Conservation (phyloP, 1,284 basidiomycete genomes). For the Cutaneotrichosporon spelunceum region DNA sequence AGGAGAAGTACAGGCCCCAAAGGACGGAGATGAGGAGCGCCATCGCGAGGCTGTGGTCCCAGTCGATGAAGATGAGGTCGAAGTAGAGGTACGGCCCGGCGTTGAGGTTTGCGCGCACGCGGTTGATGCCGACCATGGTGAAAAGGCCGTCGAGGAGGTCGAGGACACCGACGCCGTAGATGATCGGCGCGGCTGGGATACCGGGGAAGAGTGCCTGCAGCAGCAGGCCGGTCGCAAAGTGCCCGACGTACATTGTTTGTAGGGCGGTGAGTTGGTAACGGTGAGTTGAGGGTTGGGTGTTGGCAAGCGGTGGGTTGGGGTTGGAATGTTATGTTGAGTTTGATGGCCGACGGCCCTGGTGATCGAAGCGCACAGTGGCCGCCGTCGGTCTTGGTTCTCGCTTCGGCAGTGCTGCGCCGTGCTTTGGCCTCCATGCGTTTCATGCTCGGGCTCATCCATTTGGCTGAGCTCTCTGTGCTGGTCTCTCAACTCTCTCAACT, state of each 20-base stretch:
- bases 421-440: no score
- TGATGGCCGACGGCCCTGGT: no score
- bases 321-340: no score
- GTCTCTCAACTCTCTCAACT: no score
- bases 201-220: slow-evolving; percentile 62
- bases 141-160: slow-evolving; percentile 6
- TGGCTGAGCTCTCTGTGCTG: no score
- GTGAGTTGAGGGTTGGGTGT: no score
- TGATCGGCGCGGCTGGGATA: not conserved
- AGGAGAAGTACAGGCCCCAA: not conserved
- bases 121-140: slow-evolving; percentile 1
- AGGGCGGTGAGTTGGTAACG: no score
- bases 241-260: slow-evolving; percentile 8
- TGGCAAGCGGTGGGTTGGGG: no score
- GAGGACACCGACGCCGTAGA: slow-evolving; percentile 3
- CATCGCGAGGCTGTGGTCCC: slow-evolving; percentile 9
- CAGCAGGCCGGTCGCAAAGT: slow-evolving; percentile 58
- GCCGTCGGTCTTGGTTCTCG: no score
- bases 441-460: no score
- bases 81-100: slow-evolving; percentile 12
- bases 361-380: no score
- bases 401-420: no score
- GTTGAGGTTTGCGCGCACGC: not conserved
- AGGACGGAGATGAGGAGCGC: not conserved
- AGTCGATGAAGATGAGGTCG: slow-evolving; percentile 12